These are phyloP conservation scores for Venustampulla echinocandica DNA, from an alignment of 495 filamentous ascomycete genomes.

Conservation along the genomic window DNA sequence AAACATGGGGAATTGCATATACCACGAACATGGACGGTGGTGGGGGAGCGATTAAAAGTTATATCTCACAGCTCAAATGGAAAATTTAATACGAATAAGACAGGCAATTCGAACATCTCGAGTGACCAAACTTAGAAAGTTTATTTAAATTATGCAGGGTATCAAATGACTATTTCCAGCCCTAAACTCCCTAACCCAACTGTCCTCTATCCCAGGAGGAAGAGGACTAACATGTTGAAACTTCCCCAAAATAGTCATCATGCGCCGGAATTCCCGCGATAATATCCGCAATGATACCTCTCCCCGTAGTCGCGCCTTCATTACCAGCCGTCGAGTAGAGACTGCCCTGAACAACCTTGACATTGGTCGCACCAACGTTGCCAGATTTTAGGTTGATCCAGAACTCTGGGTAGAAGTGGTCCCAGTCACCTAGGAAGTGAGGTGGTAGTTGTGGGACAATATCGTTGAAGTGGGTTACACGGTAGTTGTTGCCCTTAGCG, in stretches of 20 bases:
- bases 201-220: too few species aligned
- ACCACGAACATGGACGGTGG: too few species aligned
- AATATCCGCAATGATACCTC: background rate
- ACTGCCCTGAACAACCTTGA: slow-evolving; percentile 1
- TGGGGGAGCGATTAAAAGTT: too few species aligned
- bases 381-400: slow-evolving; percentile 23
- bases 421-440: slow-evolving; percentile 33
- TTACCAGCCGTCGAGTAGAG: slow-evolving; percentile 2
- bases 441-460: slow-evolving; percentile 52
- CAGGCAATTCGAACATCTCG: background rate
- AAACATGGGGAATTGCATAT: too few species aligned
- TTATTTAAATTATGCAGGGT: slow-evolving; percentile 1
- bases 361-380: background rate
- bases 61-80: too few species aligned
- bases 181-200: too few species aligned
- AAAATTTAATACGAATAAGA: too few species aligned
- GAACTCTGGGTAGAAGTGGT: slow-evolving; percentile 54
- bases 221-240: slow-evolving; percentile 3
- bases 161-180: too few species aligned
- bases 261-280: slow-evolving; percentile 2
- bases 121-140: background rate
- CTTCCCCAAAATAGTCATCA: slow-evolving; percentile 4
- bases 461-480: slow-evolving; percentile 54
- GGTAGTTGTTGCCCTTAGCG: slow-evolving; percentile 38
- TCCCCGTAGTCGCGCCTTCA: background rate